These are phyloP conservation scores for Yueomyces sp. DNA, from an alignment of 805 yeast genomes.

Conservation along the genomic window DNA sequence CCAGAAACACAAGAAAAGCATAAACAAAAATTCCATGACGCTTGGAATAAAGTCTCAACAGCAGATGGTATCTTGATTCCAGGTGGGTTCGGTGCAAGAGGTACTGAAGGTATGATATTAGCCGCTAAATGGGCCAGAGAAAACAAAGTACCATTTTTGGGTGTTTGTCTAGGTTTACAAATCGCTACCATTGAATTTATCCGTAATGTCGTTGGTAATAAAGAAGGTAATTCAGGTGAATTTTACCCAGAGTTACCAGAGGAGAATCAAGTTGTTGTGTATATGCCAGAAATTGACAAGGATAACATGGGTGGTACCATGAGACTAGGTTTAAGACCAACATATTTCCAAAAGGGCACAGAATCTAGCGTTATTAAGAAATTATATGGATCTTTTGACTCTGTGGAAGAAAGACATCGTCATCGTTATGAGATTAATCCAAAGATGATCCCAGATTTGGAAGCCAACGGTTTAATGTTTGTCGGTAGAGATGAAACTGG, in stretches of 20 bases:
- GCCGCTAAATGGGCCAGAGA: slow-evolving; percentile 99
- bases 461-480: slow-evolving; percentile 66
- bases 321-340: slow-evolving; percentile 93
- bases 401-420: slow-evolving; percentile 88
- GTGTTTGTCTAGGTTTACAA: slow-evolving; percentile 96
- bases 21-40: slow-evolving; percentile 76
- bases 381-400: slow-evolving; percentile 58
- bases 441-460: slow-evolving; percentile 53
- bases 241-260: slow-evolving; percentile 53
- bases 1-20: slow-evolving; percentile 46
- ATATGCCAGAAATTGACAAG: slow-evolving; percentile 98
- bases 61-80: slow-evolving; percentile 97
- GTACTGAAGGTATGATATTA: slow-evolving; percentile 94
- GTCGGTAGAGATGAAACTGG: slow-evolving; percentile 89
- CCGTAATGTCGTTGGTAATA: slow-evolving; percentile 60
- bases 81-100: slow-evolving; percentile 96
- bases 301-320: slow-evolving; percentile 95
- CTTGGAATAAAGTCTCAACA: slow-evolving; percentile 86
- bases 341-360: slow-evolving; percentile 57
- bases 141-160: slow-evolving; percentile 84
- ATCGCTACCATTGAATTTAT: slow-evolving; percentile 91
- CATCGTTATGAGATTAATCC: slow-evolving; percentile 98
- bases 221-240: slow-evolving; percentile 69
- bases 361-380: slow-evolving; percentile 60
- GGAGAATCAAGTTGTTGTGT: slow-evolving; percentile 60